Base-by-base conservation (phyloP, 2,329 filamentous ascomycete species). In the Coniochaeta sp. region DNA sequence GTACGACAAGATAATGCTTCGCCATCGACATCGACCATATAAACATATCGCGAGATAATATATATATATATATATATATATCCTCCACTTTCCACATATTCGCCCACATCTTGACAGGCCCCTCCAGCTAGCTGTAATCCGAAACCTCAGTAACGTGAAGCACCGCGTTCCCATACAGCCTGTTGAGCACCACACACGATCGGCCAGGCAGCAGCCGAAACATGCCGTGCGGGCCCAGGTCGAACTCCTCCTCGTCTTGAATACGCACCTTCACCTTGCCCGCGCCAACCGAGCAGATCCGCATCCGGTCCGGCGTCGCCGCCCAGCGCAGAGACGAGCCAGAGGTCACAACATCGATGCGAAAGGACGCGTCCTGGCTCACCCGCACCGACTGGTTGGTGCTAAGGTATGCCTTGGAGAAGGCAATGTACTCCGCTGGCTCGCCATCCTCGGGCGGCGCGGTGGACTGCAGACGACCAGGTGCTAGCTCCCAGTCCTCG, bases 401-500 rank as follows among this genome's bases (percentile, higher is more conserved):
- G 9, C 66, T 67, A 7, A 74, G 67, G 61, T 67, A 73, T 2
- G 71, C 62, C 26, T 72, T 72, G 38, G 73, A 74, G 59, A 69
- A 73, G n/a, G 71, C 72, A 17, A 71, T 64, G 54, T 67, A 31
- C 36, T 58, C 34, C 17, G 56, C 33, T 22, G 17, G 34, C 69
- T 71, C 57, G 6, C 0, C 55, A n/a, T 40, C 31, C 28, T 28
- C 8, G 43, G 58, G 17, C 22, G n/a, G 12, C 12, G 47, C 9
- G 26, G 7, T 7, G 22, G 1, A 34, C 52, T 62, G 63, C 31
- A 73, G 62, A 3, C 69, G 66, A 4, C 73, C 73, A 0, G 73
- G 73, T 1, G 71, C 72, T 1, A 74, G 34, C 58, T 74, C 72
- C 73, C 73, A 74, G 12, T 70, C 67, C 58, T 74, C 72, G 71